Evolutionary conservation across 1,139 yeast genomes (phyloP), one percentile per base, ranked within the genome.

Genomic region (Geotrichum reessii): DNA sequence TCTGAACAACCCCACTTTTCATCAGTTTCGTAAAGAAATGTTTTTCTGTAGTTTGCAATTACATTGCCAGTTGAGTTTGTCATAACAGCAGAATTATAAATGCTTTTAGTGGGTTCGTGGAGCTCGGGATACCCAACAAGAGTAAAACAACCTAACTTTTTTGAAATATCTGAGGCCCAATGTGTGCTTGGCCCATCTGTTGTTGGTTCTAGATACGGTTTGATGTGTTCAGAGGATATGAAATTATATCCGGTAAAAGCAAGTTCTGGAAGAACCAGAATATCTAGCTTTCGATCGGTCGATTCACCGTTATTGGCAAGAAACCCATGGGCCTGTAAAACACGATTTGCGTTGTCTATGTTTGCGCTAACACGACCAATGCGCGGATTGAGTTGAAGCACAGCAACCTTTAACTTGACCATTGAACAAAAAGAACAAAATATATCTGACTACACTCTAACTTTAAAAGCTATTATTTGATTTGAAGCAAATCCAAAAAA

Each of bases 201-300:
- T 67, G 60, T 65, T 12, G 58, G 73, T 69, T 86, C 92, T 27
- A 87, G 71, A 65, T 73, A 84, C 1, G 93, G 93, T 52, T 70
- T 69, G 9, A 91, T 82, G n/a, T 82, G 84, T 0, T 68, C 64
- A 22, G 76, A 71, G 14, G 78, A 73, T 17, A 73, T 69, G 71
- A 85, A 90, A 67, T 86, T 87, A 71, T 91, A 92, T 1, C 97
- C 97, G 0, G 96, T 87, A 25, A 92, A 74, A 0, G 96, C 92
- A 58, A 91, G 73, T 67, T 92, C 97, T 0, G 97, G 96, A 17
- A 92, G 77, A 1, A 92, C 81, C 6, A 91, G 71, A 27, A 91
- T 65, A 68, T 89, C 71, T 6, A 67, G 54, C 17, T 49, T 44
- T 31, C 47, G 91, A 0, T 82, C 24, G 11, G 24, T 21, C 8